Percentiles rank a stretch among this genome's conserved stretches.
phyloP scores from a whole-genome alignment of 2,329 filamentous ascomycete genomes.

The Nemania sp. region DNA sequence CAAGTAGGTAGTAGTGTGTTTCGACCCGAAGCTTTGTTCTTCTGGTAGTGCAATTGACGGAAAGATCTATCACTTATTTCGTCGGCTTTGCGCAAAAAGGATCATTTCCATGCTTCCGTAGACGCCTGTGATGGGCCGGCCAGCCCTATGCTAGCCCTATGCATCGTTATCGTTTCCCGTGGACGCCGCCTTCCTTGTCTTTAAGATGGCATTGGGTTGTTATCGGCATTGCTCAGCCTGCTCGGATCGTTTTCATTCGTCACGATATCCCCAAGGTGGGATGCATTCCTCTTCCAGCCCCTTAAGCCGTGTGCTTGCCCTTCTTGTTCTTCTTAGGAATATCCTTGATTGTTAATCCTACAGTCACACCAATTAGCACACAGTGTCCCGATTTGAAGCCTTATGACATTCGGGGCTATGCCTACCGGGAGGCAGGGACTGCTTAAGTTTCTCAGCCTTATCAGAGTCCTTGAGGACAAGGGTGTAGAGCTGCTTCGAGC shows the following conservation, averaged over 20 bases:
- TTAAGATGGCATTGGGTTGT: conserved; percentile 23
- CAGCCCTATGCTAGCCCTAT: conserved; percentile 39
- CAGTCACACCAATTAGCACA: conserved; percentile 24
- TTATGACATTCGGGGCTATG: conserved; percentile 27
- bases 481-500: conserved; percentile 94
- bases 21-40: conserved; percentile 24
- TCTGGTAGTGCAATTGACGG: conserved; percentile 34
- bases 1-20: conserved; percentile 5
- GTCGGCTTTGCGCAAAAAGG: conserved; percentile 38
- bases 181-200: conserved; percentile 25
- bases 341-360: conserved; percentile 57
- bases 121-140: conserved; percentile 54
- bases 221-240: conserved; percentile 24
- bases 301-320: conserved; percentile 47
- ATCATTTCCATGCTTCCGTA: conserved; percentile 58
- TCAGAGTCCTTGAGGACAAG: conserved; percentile 97
- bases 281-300: conserved; percentile 1
- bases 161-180: conserved; percentile 30
- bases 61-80: conserved; percentile 39
- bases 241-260: conserved; percentile 21
- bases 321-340: conserved; percentile 59
- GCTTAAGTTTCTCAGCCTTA: conserved; percentile 99
- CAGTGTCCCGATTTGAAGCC: neutral
- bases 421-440: conserved; percentile 96
- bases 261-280: conserved; percentile 16